Evolutionary conservation across 2,329 filamentous ascomycete species (phyloP).

Genomic region (Neofusicoccum sp.): DNA sequence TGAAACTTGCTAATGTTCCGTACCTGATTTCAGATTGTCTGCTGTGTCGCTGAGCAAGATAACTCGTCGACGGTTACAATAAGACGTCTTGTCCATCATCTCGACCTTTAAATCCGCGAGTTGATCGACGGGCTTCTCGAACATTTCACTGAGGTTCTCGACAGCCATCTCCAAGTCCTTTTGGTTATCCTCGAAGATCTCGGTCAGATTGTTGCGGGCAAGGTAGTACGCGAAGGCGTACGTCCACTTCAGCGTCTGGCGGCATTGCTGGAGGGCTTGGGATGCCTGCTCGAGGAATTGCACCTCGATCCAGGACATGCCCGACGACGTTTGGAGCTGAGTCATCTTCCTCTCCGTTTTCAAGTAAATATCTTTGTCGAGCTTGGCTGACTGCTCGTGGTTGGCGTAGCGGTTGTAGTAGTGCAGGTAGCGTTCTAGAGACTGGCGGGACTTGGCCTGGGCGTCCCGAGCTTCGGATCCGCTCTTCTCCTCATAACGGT

Average conservation of each 20-base stretch:
- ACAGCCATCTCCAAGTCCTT: slow-evolving; percentile 97
- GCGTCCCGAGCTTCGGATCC: slow-evolving; percentile 86
- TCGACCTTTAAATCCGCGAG: slow-evolving; percentile 86
- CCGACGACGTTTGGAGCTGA: slow-evolving; percentile 85
- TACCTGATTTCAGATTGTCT: slow-evolving; percentile 84
- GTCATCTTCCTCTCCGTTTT: slow-evolving; percentile 99
- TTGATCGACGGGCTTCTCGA: slow-evolving; percentile 92
- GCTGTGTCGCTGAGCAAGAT: slow-evolving; percentile 92
- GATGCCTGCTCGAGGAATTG: slow-evolving; percentile 94
- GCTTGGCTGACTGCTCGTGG: slow-evolving; percentile 93
- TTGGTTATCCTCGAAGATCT: slow-evolving; percentile 98
- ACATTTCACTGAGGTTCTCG: slow-evolving; percentile 97
- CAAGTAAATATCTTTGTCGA: slow-evolving; percentile 92
- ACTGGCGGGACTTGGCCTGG: slow-evolving; percentile 85
- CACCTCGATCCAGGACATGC: slow-evolving; percentile 98
- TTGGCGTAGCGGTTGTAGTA: slow-evolving; percentile 99
- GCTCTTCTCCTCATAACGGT: slow-evolving; percentile 93
- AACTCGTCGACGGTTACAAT: slow-evolving; percentile 88
- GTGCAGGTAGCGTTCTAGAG: slow-evolving; percentile 91
- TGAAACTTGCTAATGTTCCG: slow-evolving; percentile 31
- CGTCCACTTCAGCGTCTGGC: slow-evolving; percentile 99
- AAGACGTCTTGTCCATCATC: slow-evolving; percentile 97
- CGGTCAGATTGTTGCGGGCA: slow-evolving; percentile 89
- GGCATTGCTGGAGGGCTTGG: slow-evolving; percentile 89
- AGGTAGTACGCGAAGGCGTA: slow-evolving; percentile 98